Evolutionary conservation across 345 rosid genomes (phyloP), one percentile per base, ranked within the genome.

Genomic region (Kernera saxatilis): DNA sequence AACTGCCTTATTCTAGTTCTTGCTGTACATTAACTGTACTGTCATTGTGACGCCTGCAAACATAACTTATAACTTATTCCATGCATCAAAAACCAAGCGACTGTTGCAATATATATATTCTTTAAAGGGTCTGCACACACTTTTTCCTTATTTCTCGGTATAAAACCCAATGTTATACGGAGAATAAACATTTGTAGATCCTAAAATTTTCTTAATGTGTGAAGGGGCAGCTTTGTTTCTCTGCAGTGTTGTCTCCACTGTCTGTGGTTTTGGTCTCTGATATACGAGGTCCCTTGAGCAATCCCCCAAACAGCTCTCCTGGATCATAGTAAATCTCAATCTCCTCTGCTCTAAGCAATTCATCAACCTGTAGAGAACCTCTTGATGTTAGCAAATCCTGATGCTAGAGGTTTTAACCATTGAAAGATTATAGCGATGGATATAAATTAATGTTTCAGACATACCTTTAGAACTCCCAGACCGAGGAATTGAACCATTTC

Each of bases 321-420:
- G 94, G 87, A 32, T 89, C 91, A 67, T 84, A 89, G 73, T 83
- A 87, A 29, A 84, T 75, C 72, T 89, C 87, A 25, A 82, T 89
- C 5, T 86, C 92, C 64, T 92, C 91, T 32, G 67, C 91, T 79
- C 79, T 78, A 18, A 86, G 78, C 4, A 80, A 61, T 71, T 89
- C 91, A 79, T 91, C 96, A 57, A 85, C 93, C 89, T 85, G 64
- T 70, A 77, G 61, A 70, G 40, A 54, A 44, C 44, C 37, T 45
- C 29, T 53, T 46, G 61, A 63, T 55, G 54, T 64, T 50, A 76
- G 66, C 64, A 69, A 18, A 76, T 69, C 64, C 43, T 70, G 30
- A 46, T 44, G 37, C 19, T 19, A n/a, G 19, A 48, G 43, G 29
- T 37, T 19, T 49, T 58, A 27, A 27, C 10, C 22, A 26, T 8